Evolutionary conservation across 164 flowering plant genomes (phyloP).

Genomic region (Berberis thunbergii): DNA sequence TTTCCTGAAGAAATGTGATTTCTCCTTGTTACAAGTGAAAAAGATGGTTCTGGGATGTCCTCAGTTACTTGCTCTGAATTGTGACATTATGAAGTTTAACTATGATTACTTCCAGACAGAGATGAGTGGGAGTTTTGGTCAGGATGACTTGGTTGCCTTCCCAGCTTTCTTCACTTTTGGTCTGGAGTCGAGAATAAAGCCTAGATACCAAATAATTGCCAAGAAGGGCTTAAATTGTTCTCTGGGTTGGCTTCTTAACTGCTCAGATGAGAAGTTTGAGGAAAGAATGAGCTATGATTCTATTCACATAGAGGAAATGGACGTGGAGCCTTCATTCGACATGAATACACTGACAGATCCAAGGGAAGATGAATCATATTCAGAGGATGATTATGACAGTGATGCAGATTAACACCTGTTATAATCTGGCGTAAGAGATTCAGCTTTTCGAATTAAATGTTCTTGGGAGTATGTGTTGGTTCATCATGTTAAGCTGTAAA

Average conservation of each 20-base stretch:
- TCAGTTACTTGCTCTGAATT: slow-evolving; percentile 70
- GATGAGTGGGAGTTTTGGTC: slow-evolving; percentile 55
- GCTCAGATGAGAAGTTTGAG: slow-evolving; percentile 72
- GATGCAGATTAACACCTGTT: too few species aligned
- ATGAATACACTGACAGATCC: too few species aligned
- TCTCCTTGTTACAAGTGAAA: slow-evolving; percentile 51
- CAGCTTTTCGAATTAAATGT: too few species aligned
- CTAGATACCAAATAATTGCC: slow-evolving; percentile 52
- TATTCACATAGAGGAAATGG: slow-evolving; percentile 39
- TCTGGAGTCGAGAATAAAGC: slow-evolving; percentile 72
- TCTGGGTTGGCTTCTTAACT: slow-evolving; percentile 86
- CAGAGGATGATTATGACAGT: too few species aligned
- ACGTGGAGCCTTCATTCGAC: too few species aligned
- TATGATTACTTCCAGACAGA: slow-evolving; percentile 55
- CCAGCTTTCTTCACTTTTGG: slow-evolving; percentile 95
- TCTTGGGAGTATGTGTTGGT: too few species aligned
- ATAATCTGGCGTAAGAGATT: too few species aligned
- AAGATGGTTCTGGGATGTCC: slow-evolving; percentile 81
- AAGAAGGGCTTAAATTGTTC: slow-evolving; percentile 68
- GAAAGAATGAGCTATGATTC: slow-evolving; percentile 70
- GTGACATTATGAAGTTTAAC: slow-evolving; percentile 69
- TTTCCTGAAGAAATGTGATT: slow-evolving; percentile 69
- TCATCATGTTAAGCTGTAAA: too few species aligned
- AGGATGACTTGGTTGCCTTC: slow-evolving; percentile 57
- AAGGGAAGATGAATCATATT: too few species aligned